Conservation (phyloP, 495 filamentous ascomycete genomes). For the Xylaria acuta region DNA sequence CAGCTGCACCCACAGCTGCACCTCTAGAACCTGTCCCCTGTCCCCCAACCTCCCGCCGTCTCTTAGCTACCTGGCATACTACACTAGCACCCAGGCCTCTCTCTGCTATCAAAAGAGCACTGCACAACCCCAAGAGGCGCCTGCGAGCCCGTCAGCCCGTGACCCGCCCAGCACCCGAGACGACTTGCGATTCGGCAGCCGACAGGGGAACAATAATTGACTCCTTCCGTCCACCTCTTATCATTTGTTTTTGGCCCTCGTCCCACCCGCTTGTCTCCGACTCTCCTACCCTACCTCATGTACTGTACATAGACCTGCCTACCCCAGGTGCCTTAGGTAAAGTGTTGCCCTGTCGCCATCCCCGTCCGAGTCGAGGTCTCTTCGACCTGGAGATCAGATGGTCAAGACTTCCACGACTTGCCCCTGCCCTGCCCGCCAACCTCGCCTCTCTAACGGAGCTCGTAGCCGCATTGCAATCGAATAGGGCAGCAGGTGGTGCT, state of each 20-base stretch:
- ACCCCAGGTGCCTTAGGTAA: slow-evolving; percentile 8
- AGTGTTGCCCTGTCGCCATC: slow-evolving; percentile 9
- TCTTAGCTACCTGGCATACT: neutral
- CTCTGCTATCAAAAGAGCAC: neutral
- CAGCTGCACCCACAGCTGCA: slow-evolving; percentile 1
- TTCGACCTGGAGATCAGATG: slow-evolving; percentile 10
- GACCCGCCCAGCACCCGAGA: slow-evolving; percentile 8
- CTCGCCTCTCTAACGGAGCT: neutral
- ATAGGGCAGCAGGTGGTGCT: slow-evolving; percentile 10
- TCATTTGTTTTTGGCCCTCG: neutral
- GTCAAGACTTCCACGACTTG: slow-evolving; percentile 4
- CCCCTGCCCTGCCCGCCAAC: neutral
- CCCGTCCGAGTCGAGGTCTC: neutral
- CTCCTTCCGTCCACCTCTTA: slow-evolving; percentile 13
- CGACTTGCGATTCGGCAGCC: slow-evolving; percentile 5
- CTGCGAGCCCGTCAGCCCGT: neutral
- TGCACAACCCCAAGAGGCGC: neutral
- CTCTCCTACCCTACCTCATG: slow-evolving; percentile 5
- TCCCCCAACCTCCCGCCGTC: neutral
- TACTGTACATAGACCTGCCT: neutral
- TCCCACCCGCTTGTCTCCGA: slow-evolving; percentile 7
- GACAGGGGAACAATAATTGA: neutral
- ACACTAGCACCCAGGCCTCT: no score
- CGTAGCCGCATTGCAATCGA: neutral
- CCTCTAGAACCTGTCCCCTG: neutral